Conservation (phyloP, 805 yeast species). For the Phaffomyces antillensis region DNA sequence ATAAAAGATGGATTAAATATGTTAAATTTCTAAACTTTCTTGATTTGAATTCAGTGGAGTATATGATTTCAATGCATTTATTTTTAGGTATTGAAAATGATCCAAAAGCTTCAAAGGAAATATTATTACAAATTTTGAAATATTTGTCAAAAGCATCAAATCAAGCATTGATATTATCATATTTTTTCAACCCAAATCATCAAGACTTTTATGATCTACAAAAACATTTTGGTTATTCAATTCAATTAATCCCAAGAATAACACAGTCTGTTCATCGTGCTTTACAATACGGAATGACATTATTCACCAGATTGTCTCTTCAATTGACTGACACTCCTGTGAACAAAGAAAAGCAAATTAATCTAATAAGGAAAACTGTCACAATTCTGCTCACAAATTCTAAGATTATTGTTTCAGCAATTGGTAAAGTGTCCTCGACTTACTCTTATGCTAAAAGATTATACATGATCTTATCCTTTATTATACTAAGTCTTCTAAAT, state of each 20-base stretch:
- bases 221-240: slow-evolving; percentile 5
- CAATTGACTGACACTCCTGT: neutral
- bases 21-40: slow-evolving; percentile 1
- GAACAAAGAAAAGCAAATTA: too few species aligned
- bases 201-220: slow-evolving; percentile 2
- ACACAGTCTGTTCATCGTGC: slow-evolving; percentile 4
- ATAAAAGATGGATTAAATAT: slow-evolving; percentile 1
- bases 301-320: slow-evolving; percentile 1
- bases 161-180: slow-evolving; percentile 1
- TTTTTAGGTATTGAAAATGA: slow-evolving; percentile 1
- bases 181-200: slow-evolving; percentile 4
- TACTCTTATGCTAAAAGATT: slow-evolving; percentile 7
- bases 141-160: neutral
- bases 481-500: slow-evolving; percentile 1
- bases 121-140: neutral
- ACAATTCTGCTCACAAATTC: slow-evolving; percentile 1
- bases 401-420: slow-evolving; percentile 3
- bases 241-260: slow-evolving; percentile 6
- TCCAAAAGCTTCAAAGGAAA: neutral
- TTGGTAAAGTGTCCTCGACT: slow-evolving; percentile 1
- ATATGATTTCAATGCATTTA: slow-evolving; percentile 3
- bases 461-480: slow-evolving; percentile 4
- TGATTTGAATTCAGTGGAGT: slow-evolving; percentile 1
- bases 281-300: slow-evolving; percentile 3
- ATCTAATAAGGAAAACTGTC: too few species aligned